Evolutionary conservation across 1,139 yeast genomes (phyloP), one percentile per base, ranked within the genome.

Genomic region (Blastobotrys indianensis): DNA sequence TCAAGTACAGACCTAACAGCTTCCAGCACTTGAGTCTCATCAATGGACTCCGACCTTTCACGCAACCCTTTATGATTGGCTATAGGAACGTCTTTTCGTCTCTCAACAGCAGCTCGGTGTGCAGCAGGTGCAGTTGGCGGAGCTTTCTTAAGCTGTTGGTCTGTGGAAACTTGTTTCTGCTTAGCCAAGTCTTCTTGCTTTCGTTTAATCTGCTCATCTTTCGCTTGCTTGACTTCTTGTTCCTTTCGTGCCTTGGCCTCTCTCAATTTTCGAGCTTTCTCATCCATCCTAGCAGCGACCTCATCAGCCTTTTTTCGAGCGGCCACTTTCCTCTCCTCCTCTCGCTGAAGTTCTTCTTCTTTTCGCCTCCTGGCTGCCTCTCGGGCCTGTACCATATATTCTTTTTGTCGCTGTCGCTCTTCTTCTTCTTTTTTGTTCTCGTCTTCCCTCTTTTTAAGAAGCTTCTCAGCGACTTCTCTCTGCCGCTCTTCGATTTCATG

Each of bases 141-240:
- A 1, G 44, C 38, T 9, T 43, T 46, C 16, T 35, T 61, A 4
- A 20, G 7, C 25, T 20, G 25, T 7, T 20, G 25, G 13, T 16
- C 16, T 4, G 8, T 9, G 5, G 57, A 75, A 61, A 54, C 68
- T 70, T 55, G 68, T 70, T 42, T 74, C 72, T 40, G 73, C 56
- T 58, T 32, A 49, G 40, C 50, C 32, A 49, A 52, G 1, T 50
- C 45, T 12, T 51, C 54, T 16, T 55, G 58, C 57, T 11, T 49
- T 56, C 56, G 25, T 60, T 54, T 48, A 59, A 44, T 42, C 42
- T 20, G 29, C 33, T 49, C 36, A 33, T 41, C 49, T 28, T 38
- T 39, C 20, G 41, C 41, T 39, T 49, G 32, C n/a, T 41, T 16
- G 39, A 28, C 20, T 29, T 31, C 42, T 36, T 20, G 39, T 39